Evolutionary conservation across 2,329 filamentous ascomycete species (phyloP).

Genomic region (Ramichloridium luteum): DNA sequence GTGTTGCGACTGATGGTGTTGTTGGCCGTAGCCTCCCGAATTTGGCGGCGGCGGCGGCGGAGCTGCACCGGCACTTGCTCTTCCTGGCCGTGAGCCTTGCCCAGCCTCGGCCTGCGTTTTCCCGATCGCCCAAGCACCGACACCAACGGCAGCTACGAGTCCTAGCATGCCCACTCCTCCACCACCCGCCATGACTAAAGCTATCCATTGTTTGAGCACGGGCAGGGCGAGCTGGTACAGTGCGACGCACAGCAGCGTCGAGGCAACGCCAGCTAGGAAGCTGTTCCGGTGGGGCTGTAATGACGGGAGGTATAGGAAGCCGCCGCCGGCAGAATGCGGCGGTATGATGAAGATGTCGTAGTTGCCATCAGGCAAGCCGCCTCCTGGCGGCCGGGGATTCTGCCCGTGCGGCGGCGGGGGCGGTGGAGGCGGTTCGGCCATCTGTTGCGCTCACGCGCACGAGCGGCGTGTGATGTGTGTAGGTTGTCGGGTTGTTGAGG

Average conservation of each 20-base stretch:
- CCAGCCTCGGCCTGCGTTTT: conserved; percentile 46
- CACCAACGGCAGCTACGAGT: conserved; percentile 58
- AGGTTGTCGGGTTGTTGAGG: too few species aligned
- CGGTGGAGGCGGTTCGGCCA: conserved; percentile 49
- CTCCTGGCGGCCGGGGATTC: conserved; percentile 52
- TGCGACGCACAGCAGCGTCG: conserved; percentile 58
- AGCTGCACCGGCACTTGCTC: conserved; percentile 23
- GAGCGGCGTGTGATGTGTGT: too few species aligned
- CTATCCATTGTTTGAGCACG: conserved; percentile 60
- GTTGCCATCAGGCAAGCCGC: conserved; percentile 70
- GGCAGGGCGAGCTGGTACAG: conserved; percentile 65
- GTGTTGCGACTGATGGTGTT: conserved; percentile 13
- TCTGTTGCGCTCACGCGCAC: conserved; percentile 6
- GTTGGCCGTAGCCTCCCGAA: conserved; percentile 9
- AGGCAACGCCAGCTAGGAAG: conserved; percentile 76
- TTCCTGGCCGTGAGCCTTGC: conserved; percentile 16
- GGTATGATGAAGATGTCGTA: conserved; percentile 98
- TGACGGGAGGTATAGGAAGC: conserved; percentile 90
- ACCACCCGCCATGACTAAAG: conserved; percentile 52
- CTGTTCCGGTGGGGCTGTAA: conserved; percentile 76
- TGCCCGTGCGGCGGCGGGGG: conserved; percentile 78
- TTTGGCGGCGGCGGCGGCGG: too few species aligned
- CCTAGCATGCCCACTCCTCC: conserved; percentile 62
- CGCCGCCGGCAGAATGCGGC: conserved; percentile 74
- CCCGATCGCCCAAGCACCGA: conserved; percentile 67